A percentile compares a stretch with the other conserved stretches of the same genome.
These are phyloP conservation scores for Immersiporthe knoxdaviesiana DNA, from an alignment of 2,329 filamentous ascomycete species.

Conservation along the genomic window DNA sequence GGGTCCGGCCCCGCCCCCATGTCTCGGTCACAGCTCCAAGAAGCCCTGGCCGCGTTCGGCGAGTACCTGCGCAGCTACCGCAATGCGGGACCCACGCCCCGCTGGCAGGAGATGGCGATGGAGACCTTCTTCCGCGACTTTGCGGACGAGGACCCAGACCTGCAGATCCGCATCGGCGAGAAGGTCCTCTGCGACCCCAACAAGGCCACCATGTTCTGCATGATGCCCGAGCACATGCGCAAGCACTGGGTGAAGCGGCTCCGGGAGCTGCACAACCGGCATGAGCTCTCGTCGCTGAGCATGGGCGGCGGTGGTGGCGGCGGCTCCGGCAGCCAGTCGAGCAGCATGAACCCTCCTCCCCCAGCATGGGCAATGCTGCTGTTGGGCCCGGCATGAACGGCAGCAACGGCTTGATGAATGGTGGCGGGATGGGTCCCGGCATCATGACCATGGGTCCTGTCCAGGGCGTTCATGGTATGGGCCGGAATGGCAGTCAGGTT, in stretches of 20 bases:
- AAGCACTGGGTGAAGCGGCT: slow-evolving; percentile 60
- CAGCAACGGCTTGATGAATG: slow-evolving; percentile 19
- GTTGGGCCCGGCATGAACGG: slow-evolving; percentile 6
- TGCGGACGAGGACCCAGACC: slow-evolving; percentile 57
- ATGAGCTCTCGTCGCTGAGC: slow-evolving; percentile 8
- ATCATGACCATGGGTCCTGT: slow-evolving; percentile 25
- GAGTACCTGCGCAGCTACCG: slow-evolving; percentile 33
- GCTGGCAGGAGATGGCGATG: slow-evolving; percentile 61
- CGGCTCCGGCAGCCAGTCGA: slow-evolving; percentile 24
- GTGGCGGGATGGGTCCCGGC: slow-evolving; percentile 8
- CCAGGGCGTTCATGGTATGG: slow-evolving; percentile 18
- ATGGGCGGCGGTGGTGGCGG: neutral
- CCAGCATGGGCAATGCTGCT: neutral
- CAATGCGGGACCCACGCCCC: slow-evolving; percentile 47
- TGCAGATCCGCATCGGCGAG: slow-evolving; percentile 63
- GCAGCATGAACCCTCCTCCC: neutral
- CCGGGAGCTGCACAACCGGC: slow-evolving; percentile 49
- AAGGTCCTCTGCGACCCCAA: slow-evolving; percentile 61
- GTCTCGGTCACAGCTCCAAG: slow-evolving; percentile 35
- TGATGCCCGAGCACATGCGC: slow-evolving; percentile 57
- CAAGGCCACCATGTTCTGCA: slow-evolving; percentile 65
- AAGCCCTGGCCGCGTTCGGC: slow-evolving; percentile 35
- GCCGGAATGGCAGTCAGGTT: slow-evolving; percentile 27
- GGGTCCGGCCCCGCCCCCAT: slow-evolving; percentile 28
- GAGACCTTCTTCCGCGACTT: slow-evolving; percentile 65